A percentile compares a stretch with the other conserved stretches of the same genome.
phyloP scores from a whole-genome alignment of 208 protist genomes.

The Crithidia mellificae region DNA sequence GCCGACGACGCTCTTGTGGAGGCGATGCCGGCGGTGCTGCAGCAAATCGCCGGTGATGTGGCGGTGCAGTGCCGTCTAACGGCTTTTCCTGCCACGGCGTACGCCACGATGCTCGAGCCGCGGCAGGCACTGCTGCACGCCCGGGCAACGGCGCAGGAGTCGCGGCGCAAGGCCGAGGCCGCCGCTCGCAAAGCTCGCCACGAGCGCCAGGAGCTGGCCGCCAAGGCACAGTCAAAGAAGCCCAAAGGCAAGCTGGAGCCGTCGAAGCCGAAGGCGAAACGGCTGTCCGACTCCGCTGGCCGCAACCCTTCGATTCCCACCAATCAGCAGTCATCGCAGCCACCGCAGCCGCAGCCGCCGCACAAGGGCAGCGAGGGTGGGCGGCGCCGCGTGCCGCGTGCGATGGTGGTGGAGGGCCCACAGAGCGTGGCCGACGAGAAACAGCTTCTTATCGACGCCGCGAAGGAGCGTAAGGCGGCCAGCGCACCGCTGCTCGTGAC shows the following conservation, averaged over 20 bases:
- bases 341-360: too few relatives aligned
- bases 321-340: constrained; percentile 25
- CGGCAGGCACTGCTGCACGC: constrained; percentile 27
- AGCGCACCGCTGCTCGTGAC: constrained; percentile 62
- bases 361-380: constrained; percentile 4
- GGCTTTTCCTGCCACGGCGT: constrained; percentile 9
- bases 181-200: constrained; percentile 53
- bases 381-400: constrained; percentile 13
- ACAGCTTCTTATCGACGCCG: constrained; percentile 36
- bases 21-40: constrained; percentile 11
- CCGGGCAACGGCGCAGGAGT: constrained; percentile 29
- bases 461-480: constrained; percentile 28
- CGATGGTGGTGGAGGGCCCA: constrained; percentile 20
- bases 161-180: constrained; percentile 44
- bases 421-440: constrained; percentile 38
- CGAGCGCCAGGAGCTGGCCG: constrained; percentile 64
- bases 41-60: constrained; percentile 6
- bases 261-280: constrained; percentile 38
- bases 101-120: constrained; percentile 19
- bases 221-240: constrained; percentile 45
- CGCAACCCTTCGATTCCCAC: constrained; percentile 5
- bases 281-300: not conserved
- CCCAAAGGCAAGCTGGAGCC: constrained; percentile 45
- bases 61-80: constrained; percentile 15
- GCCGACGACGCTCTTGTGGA: constrained; percentile 39